phyloP scores from a whole-genome alignment of 805 yeast species.

The Kodamaea lidongshanica region DNA sequence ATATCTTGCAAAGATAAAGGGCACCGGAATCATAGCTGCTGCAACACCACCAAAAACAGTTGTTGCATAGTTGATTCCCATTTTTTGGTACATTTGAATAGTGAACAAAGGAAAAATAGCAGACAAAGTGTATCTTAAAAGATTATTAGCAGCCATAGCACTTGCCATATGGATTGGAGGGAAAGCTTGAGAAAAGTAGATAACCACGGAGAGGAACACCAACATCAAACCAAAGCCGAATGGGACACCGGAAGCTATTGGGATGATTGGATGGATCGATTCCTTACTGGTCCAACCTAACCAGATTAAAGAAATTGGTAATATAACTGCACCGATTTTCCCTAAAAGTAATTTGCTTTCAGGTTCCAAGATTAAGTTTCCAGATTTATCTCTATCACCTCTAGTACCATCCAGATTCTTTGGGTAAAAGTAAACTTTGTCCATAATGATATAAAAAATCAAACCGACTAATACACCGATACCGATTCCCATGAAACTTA shows the following conservation, averaged over 20 bases:
- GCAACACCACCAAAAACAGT: conserved; percentile 61
- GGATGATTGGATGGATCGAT: conserved; percentile 69
- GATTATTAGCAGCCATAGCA: conserved; percentile 84
- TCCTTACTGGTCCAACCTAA: conserved; percentile 67
- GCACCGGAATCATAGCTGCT: conserved; percentile 66
- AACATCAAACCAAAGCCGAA: conserved; percentile 70
- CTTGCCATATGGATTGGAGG: conserved; percentile 77
- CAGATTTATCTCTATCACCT: conserved; percentile 49
- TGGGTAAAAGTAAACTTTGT: conserved; percentile 45
- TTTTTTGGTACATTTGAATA: conserved; percentile 68
- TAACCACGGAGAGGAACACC: conserved; percentile 63
- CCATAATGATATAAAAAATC: conserved; percentile 42
- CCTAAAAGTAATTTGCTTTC: conserved; percentile 56
- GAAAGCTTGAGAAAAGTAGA: conserved; percentile 63
- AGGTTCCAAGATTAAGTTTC: conserved; percentile 53
- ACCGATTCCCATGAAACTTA: conserved; percentile 69
- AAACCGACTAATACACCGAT: conserved; percentile 59
- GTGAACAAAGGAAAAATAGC: conserved; percentile 82
- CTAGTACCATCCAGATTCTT: conserved; percentile 57
- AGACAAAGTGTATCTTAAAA: conserved; percentile 68
- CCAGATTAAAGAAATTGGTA: conserved; percentile 74
- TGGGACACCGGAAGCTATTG: conserved; percentile 70
- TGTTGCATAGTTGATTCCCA: conserved; percentile 77
- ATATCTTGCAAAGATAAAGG: conserved; percentile 57
- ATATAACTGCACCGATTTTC: conserved; percentile 58